Evolutionary conservation across 2,329 filamentous ascomycete genomes (phyloP).

Genomic region (Aspergillus glaucus): DNA sequence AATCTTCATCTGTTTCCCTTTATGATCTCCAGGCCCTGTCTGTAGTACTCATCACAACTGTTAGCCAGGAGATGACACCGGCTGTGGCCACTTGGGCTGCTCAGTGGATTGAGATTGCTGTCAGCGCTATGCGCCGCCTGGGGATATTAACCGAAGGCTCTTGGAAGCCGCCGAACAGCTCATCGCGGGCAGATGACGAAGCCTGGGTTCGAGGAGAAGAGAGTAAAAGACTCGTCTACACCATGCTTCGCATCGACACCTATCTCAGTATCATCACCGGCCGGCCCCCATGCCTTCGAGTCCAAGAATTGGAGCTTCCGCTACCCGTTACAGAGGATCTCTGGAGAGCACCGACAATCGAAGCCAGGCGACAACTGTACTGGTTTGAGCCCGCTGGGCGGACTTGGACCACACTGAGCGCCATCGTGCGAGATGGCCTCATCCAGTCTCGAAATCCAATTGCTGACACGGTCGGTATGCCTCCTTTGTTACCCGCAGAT

Average conservation of each 20-base stretch:
- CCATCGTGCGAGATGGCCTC: neutral
- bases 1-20: neutral
- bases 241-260: neutral
- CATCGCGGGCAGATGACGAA: neutral
- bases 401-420: neutral
- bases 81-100: neutral
- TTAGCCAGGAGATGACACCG: neutral
- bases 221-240: neutral
- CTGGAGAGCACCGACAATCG: neutral
- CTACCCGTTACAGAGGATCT: neutral
- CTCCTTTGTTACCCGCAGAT: neutral
- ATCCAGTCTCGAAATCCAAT: neutral
- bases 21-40: neutral
- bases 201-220: neutral
- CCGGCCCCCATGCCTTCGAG: neutral
- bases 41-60: neutral
- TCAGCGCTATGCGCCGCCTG: neutral
- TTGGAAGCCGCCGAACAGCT: neutral
- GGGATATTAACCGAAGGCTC: neutral
- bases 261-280: neutral
- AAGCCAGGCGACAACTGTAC: neutral
- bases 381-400: neutral
- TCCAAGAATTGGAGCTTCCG: neutral
- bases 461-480: neutral
- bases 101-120: neutral